Evolutionary conservation across 2,329 filamentous ascomycete genomes (phyloP).

Genomic region (Metarhizium humberi): DNA sequence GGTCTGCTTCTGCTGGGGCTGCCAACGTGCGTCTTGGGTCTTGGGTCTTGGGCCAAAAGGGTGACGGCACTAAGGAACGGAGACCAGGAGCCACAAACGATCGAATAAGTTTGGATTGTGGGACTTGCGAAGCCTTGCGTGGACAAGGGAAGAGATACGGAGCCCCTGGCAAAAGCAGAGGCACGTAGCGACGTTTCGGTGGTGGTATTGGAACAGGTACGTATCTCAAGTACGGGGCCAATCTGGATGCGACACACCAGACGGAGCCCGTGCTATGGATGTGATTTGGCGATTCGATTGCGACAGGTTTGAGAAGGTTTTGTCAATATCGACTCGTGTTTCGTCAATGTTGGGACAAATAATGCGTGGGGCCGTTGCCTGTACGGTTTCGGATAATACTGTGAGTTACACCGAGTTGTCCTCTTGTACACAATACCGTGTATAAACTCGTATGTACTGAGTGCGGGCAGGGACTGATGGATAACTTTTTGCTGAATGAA

Average conservation of each 20-base stretch:
- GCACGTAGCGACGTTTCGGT: not conserved
- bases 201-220: not conserved
- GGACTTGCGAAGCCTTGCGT: not conserved
- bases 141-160: conserved; percentile 1
- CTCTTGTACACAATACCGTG: too few species aligned
- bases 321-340: not conserved
- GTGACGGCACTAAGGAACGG: not conserved
- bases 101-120: conserved; percentile 1
- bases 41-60: not conserved
- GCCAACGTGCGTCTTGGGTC: too few species aligned
- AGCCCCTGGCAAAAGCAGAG: not conserved
- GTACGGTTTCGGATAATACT: not conserved
- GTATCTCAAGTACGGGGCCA: not conserved
- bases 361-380: not conserved
- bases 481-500: not conserved
- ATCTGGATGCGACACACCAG: conserved; percentile 3
- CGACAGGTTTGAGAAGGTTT: not conserved
- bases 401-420: not conserved
- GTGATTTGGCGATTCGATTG: conserved; percentile 4
- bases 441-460: too few species aligned
- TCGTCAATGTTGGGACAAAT: not conserved
- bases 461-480: not conserved
- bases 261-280: not conserved
- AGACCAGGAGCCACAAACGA: not conserved
- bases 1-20: too few species aligned